These are phyloP conservation scores for Diplogelasinospora grovesii DNA, from an alignment of 495 filamentous ascomycete genomes.

Conservation along the genomic window DNA sequence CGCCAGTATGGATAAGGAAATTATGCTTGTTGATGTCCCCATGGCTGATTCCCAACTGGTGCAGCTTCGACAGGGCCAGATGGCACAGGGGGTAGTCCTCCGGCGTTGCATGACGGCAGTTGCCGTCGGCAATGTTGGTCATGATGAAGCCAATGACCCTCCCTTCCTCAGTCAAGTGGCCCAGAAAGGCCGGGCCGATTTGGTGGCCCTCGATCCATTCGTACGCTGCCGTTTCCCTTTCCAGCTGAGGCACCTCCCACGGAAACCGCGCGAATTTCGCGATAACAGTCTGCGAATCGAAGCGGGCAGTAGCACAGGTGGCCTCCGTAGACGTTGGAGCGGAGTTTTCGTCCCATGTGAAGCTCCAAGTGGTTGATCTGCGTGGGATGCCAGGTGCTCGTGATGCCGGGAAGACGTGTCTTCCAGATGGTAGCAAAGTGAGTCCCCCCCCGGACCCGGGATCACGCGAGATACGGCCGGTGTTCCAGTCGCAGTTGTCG, in stretches of 20 bases:
- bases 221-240: slow-evolving; percentile 38
- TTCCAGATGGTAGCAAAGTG: too few species aligned
- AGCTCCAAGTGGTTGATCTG: slow-evolving; percentile 20
- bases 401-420: slow-evolving; percentile 16
- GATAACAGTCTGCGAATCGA: slow-evolving; percentile 24
- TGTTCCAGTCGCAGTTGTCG: too few species aligned
- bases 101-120: slow-evolving; percentile 22
- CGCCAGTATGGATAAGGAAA: too few species aligned
- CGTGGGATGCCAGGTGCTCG: slow-evolving; percentile 15
- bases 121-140: slow-evolving; percentile 27
- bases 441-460: too few species aligned
- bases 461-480: too few species aligned
- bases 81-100: slow-evolving; percentile 29
- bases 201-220: slow-evolving; percentile 29
- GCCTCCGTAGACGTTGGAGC: too few species aligned
- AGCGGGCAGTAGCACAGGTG: too few species aligned
- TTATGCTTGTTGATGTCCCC: slow-evolving; percentile 42
- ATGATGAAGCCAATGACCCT: slow-evolving; percentile 43
- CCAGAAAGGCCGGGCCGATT: slow-evolving; percentile 38
- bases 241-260: slow-evolving; percentile 34
- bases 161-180: slow-evolving; percentile 37
- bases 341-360: too few species aligned
- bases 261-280: slow-evolving; percentile 37
- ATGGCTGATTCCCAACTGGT: slow-evolving; percentile 33
- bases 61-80: slow-evolving; percentile 24